Base-by-base conservation (phyloP, 805 yeast species). In the Jamesozyma piceae region DNA sequence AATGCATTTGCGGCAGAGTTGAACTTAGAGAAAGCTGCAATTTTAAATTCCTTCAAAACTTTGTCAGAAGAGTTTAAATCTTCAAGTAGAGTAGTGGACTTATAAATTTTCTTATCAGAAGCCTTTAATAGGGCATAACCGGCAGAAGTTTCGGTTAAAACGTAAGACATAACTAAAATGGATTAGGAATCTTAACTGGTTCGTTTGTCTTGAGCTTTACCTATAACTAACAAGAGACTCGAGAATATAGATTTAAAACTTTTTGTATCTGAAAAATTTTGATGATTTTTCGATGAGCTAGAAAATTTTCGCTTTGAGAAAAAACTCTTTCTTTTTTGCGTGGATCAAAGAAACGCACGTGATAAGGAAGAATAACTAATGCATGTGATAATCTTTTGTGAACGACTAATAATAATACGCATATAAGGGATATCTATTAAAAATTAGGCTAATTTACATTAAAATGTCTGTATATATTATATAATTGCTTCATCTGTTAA, bases 121-220 rank as follows among this genome's bases (percentile, higher is more conserved):
- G 97, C 95, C 73, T 92, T 92, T 64, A 92, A 78, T 63, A 92
- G 76, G 63, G 98, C 98, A 67, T 92, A 92, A 63, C 98, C 98
- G 41, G 98, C 98, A 50, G 98, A 85, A 52, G 98, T 92, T 74
- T 92, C 98, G 48, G 97, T 84, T 65, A 90, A 78, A 62, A 90
- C 88, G 76, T 73, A 84, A 50, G 92, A 82, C 94, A 84, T 84
- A 10, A 5, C 31, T 37, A 30, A 30, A 30, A 14, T 24, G 28
- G 28, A 6, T 11, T 24, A 24, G 6, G 28, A 24, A 6, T 24
- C 28, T 24, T 24, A 24, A 24, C 28, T 24, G 28, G 28, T 24
- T 24, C 11, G 28, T 24, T 24, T 24, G 11, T 24, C 28, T 24
- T 24, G n/a, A 8, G 41, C 33, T 42, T 24, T 32, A 17, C 15